A percentile compares a stretch with the other conserved stretches of the same genome.
These are phyloP conservation scores for Tetrapisispora pingtungensis DNA, from an alignment of 805 yeast species.

Conservation along the genomic window DNA sequence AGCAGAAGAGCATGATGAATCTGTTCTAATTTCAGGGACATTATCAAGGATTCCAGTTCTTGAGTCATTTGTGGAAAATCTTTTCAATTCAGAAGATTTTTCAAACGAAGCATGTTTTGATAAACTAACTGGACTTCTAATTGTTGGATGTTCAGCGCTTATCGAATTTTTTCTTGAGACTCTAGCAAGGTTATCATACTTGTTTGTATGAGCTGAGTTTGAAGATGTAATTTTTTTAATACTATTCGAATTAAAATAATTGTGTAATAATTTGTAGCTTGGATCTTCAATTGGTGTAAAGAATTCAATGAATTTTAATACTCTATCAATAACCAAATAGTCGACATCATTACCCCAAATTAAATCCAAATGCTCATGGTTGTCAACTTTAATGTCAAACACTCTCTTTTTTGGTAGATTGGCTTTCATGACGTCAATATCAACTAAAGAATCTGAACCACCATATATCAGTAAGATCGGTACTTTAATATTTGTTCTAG, in stretches of 20 bases:
- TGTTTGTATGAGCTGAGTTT: neutral
- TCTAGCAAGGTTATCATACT: neutral
- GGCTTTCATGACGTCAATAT: slow-evolving; percentile 60
- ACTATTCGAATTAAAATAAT: neutral
- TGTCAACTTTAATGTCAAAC: slow-evolving; percentile 44
- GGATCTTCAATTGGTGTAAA: slow-evolving; percentile 9
- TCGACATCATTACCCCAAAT: slow-evolving; percentile 75
- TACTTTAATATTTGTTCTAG: slow-evolving; percentile 49
- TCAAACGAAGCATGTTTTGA: neutral
- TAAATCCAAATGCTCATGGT: slow-evolving; percentile 86
- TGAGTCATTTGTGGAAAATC: neutral
- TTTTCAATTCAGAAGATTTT: neutral
- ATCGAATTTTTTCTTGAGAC: slow-evolving; percentile 3
- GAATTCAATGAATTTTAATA: slow-evolving; percentile 30
- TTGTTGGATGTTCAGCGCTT: neutral
- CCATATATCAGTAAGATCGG: slow-evolving; percentile 81
- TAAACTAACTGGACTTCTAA: neutral
- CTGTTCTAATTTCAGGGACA: neutral
- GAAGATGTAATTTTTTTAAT: neutral
- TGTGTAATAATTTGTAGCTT: neutral
- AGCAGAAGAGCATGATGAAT: neutral
- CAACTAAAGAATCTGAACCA: slow-evolving; percentile 71
- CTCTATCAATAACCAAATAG: slow-evolving; percentile 34
- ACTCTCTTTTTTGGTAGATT: slow-evolving; percentile 51
- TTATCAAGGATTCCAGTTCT: neutral